Evolutionary conservation across 352 stramenopile species (phyloP).

Genomic region (Peronosclerospora sorghi): DNA sequence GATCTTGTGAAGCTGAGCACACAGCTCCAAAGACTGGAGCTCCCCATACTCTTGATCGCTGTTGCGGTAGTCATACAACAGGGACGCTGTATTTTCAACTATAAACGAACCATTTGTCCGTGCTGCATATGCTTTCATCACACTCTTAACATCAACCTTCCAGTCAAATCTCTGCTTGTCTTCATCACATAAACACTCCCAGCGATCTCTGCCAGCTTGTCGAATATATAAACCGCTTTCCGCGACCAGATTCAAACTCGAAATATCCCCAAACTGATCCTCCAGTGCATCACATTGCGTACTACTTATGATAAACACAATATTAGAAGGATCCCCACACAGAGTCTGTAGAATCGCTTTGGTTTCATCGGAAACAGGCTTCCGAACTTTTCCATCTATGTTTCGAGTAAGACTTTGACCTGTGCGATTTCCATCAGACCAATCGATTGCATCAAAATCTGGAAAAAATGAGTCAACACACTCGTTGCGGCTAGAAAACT

Average conservation of each 20-base stretch:
- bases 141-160: conserved; percentile 88
- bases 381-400: conserved; percentile 60
- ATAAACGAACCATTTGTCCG: conserved; percentile 97
- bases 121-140: conserved; percentile 96
- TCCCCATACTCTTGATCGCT: conserved; percentile 97
- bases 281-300: conserved; percentile 44
- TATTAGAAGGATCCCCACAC: conserved; percentile 41
- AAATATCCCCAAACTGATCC: conserved; percentile 38
- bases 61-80: conserved; percentile 97
- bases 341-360: conserved; percentile 43
- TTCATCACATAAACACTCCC: conserved; percentile 55
- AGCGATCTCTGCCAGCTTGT: conserved; percentile 21
- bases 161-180: conserved; percentile 75
- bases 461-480: conserved; percentile 4
- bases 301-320: conserved; percentile 65
- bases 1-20: conserved; percentile 91
- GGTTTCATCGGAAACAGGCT: conserved; percentile 44
- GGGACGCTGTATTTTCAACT: conserved; percentile 92
- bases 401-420: conserved; percentile 23
- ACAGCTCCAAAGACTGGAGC: conserved; percentile 90
- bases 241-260: conserved; percentile 43
- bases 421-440: conserved; percentile 10
- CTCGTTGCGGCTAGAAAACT: conserved; percentile 6
- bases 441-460: conserved; percentile 5
- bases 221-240: conserved; percentile 65